Evolutionary conservation across 2,329 filamentous ascomycete genomes (phyloP), one percentile per base, ranked within the genome.

Genomic region (Sphaerostilbella broomeana): DNA sequence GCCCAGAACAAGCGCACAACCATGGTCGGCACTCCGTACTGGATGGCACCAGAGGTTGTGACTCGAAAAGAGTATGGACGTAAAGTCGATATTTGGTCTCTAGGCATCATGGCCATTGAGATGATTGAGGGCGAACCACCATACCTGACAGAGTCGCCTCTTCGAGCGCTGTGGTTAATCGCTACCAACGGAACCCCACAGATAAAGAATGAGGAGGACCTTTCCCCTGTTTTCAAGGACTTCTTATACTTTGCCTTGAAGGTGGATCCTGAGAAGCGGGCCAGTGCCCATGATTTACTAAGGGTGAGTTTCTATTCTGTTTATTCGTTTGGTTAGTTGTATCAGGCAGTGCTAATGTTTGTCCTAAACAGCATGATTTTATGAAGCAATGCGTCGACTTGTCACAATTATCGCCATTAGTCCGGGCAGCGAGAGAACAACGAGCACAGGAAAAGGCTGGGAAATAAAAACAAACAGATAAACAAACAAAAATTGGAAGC

Each of bases 61-160:
- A 97, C 88, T 6, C 75, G 89, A 28, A 97, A 97, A 63, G 92
- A 97, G 65, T 98, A 98, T 63, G 92, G 92, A 50, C 84, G 90
- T 47, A 98, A 97, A 64, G 90, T 98, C 39, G 92, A 98, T 58
- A 95, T 98, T 51, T 98, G 92, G 92, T 94, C 86, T 43, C 70
- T 98, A 30, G 92, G 92, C 43, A 98, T 98, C 66, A 97, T 98
- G 92, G 88, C 92, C 6, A 97, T 98, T 55, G 92, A 98, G 64
- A 98, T 98, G 92, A 95, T 98, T 49, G 92, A 97, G 66, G 92
- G 90, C 59, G 92, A 97, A 62, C 92, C 92, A 10, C 92, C 92
- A 17, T 98, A 97, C 59, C 72, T 98, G 43, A 97, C 89, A 26
- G 92, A 98, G 62, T 94, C 87, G 25, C 92, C 92, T 5, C 73